Percentiles rank a stretch among this genome's conserved stretches.
Conservation (phyloP, 345 rosid genomes). For the Alliaria petiolata region DNA sequence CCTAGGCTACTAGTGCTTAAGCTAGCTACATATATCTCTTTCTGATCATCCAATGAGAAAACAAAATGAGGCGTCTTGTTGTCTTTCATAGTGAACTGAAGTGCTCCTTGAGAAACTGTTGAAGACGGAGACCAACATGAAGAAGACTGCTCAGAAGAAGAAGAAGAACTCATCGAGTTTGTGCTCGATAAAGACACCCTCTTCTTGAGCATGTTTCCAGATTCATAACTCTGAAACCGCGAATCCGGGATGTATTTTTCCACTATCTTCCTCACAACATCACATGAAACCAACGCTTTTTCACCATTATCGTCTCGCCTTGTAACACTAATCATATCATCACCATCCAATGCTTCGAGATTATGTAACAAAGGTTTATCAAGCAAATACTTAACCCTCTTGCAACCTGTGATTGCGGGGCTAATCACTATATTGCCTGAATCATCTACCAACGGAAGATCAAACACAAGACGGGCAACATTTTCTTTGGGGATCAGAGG, state of each 20-base stretch:
- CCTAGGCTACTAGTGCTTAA: slow-evolving; percentile 37
- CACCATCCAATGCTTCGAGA: slow-evolving; percentile 39
- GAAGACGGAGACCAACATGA: slow-evolving; percentile 40
- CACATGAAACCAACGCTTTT: slow-evolving; percentile 35
- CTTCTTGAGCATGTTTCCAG: not conserved
- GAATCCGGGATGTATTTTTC: not conserved
- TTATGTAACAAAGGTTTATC: slow-evolving; percentile 54
- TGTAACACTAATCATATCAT: slow-evolving; percentile 22
- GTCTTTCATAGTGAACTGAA: slow-evolving; percentile 67
- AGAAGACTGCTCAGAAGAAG: slow-evolving; percentile 49
- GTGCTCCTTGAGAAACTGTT: slow-evolving; percentile 63
- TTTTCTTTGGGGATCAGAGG: slow-evolving; percentile 33
- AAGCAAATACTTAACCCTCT: slow-evolving; percentile 57
- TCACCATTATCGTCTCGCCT: slow-evolving; percentile 26
- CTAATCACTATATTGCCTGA: slow-evolving; percentile 45
- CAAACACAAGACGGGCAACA: slow-evolving; percentile 46
- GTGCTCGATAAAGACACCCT: slow-evolving; percentile 40
- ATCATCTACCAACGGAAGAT: slow-evolving; percentile 45
- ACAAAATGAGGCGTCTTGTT: slow-evolving; percentile 64
- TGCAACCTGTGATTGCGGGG: slow-evolving; percentile 58
- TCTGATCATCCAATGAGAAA: slow-evolving; percentile 71
- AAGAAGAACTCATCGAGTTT: slow-evolving; percentile 46
- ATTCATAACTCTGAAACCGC: not conserved
- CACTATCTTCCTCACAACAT: slow-evolving; percentile 23
- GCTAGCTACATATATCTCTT: slow-evolving; percentile 58